Percentiles rank a stretch among this genome's conserved stretches.
phyloP scores from a whole-genome alignment of 1,284 basidiomycete genomes.

The Microbotryomycetes sp. region DNA sequence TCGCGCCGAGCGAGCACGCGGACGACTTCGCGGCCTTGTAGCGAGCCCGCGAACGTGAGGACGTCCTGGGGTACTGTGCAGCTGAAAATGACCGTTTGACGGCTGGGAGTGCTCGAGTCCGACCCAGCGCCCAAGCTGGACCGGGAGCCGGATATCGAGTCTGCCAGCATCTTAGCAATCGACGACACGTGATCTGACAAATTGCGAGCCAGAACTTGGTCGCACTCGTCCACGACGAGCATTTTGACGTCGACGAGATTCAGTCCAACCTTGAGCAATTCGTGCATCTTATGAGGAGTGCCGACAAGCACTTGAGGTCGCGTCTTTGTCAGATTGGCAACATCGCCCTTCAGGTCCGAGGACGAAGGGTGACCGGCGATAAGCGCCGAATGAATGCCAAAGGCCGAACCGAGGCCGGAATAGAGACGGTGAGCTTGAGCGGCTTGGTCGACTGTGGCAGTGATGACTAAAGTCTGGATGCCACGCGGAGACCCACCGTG shows the following conservation, averaged over 20 bases:
- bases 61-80: conserved; percentile 80
- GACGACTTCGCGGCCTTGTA: conserved; percentile 87
- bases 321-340: conserved; percentile 77
- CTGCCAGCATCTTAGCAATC: conserved; percentile 79
- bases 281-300: conserved; percentile 90
- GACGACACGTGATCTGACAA: conserved; percentile 89
- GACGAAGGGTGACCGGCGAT: conserved; percentile 56
- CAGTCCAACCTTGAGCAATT: conserved; percentile 75
- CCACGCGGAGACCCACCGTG: conserved; percentile 51
- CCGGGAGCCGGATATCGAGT: neutral
- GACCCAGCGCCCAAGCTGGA: neutral
- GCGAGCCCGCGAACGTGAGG: conserved; percentile 74
- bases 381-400: conserved; percentile 78
- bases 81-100: conserved; percentile 91
- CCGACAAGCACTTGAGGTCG: conserved; percentile 92
- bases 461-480: conserved; percentile 83
- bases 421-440: conserved; percentile 97
- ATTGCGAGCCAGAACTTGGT: conserved; percentile 94
- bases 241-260: conserved; percentile 76
- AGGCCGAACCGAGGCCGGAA: conserved; percentile 81
- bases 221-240: conserved; percentile 92
- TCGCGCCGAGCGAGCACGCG: conserved; percentile 94
- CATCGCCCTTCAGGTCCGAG: conserved; percentile 46
- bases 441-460: conserved; percentile 96
- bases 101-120: conserved; percentile 40